Conservation (phyloP, 257 asterid genomes). For the Plantago elongata region DNA sequence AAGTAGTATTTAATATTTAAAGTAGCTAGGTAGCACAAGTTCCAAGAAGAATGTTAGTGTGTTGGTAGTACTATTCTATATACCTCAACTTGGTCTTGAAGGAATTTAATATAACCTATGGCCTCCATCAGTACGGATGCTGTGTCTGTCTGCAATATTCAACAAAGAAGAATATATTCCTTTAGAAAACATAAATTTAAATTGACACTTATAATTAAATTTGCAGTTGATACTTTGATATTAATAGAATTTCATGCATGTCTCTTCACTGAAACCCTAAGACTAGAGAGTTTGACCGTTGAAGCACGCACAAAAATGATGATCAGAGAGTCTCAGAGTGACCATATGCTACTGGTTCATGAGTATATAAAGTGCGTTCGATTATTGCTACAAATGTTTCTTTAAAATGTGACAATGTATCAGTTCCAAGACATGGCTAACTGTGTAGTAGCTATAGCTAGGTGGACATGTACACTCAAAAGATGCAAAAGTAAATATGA, state of each 20-base stretch:
- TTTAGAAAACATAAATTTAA: too few species aligned
- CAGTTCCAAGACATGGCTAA: too few species aligned
- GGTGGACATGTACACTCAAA: too few species aligned
- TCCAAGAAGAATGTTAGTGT: slow-evolving; percentile 36
- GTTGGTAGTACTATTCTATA: background rate
- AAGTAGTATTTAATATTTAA: background rate
- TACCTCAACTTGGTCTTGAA: slow-evolving; percentile 89
- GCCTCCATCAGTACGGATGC: slow-evolving; percentile 98
- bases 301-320: background rate
- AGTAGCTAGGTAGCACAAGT: slow-evolving; percentile 16
- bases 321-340: too few species aligned
- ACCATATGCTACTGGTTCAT: too few species aligned
- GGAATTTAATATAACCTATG: slow-evolving; percentile 89
- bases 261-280: slow-evolving; percentile 9
- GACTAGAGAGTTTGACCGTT: slow-evolving; percentile 11
- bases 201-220: slow-evolving; percentile 19
- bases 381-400: too few species aligned
- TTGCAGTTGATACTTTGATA: background rate
- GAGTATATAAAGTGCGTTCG: too few species aligned
- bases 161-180: slow-evolving; percentile 12
- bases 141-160: slow-evolving; percentile 84
- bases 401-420: too few species aligned
- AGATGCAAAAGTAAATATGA: too few species aligned
- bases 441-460: too few species aligned
- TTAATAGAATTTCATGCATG: background rate